Base-by-base conservation (phyloP, 768 basidiomycete genomes). In the Lactarius hatsudake region DNA sequence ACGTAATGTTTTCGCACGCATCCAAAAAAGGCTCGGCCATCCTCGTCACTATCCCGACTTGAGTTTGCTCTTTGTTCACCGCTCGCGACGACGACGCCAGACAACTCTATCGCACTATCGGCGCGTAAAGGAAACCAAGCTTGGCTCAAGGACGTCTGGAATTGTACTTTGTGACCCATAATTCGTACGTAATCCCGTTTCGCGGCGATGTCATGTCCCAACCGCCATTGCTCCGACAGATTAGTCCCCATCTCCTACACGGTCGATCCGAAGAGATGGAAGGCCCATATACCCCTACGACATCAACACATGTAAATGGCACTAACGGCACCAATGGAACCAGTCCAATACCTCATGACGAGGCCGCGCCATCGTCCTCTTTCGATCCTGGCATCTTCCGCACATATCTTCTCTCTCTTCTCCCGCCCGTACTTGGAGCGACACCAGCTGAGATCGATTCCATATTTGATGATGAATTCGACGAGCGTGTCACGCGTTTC, bases 401-500 rank as follows among this genome's bases (percentile, higher is more conserved):
- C 66, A 78, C 82, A 10, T 95, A 94, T 77, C 80, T 95, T 36
- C 78, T 84, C 51, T 80, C 85, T 1, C 81, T 96, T 28, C 79
- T 96, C 2, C 93, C 94, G 2, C 89, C 92, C 13, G 83, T 94
- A 1, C 82, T 96, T n/a, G 92, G 87, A n/a, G 88, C 91, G 2
- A 73, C 79, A 13, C 80, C 81, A 0, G 79, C 81, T 48, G 92
- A 94, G 63, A 79, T 95, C 2, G 82, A 88, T 43, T 79, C 84
- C 0, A 74, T 91, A 42, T 87, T 94, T 70, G 88, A 92, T 72
- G 81, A 83, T 61, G 83, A 84, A 30, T 95, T 93, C 69, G 83
- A 88, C 64, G 91, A 91, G 69, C 87, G 85, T 71, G 88, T 93
- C 26, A 75, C 83, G 59, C 84, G 88, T 64, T 95, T 94, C 78